phyloP scores from a whole-genome alignment of 2,329 filamentous ascomycete genomes.

The Penicillium sp. region DNA sequence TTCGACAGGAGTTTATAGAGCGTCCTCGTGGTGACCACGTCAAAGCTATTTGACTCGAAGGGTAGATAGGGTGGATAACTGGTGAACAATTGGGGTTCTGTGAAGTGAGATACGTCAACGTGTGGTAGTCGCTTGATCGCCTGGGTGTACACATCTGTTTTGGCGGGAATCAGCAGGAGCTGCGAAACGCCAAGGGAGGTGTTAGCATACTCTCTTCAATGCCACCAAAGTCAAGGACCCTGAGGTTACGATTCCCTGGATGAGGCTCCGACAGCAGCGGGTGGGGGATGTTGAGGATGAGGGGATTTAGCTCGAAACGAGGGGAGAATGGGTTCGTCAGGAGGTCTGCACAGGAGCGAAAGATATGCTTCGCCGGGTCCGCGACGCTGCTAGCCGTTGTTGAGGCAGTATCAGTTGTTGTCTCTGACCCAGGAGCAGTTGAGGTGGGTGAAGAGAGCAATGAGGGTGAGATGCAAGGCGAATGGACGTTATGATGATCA shows the following conservation, averaged over 20 bases:
- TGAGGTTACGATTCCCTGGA: not conserved
- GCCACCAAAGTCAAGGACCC: constrained; percentile 10
- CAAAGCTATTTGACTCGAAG: constrained; percentile 5
- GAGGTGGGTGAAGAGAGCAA: not conserved
- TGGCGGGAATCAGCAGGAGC: not conserved
- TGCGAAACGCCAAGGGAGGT: not conserved
- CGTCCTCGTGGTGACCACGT: constrained; percentile 5
- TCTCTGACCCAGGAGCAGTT: too few species aligned
- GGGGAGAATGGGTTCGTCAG: constrained; percentile 8
- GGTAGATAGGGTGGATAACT: not conserved
- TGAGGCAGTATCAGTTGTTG: not conserved
- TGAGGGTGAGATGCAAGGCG: not conserved
- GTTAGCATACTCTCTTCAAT: constrained; percentile 2
- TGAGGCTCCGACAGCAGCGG: constrained; percentile 7
- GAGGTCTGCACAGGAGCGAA: not conserved
- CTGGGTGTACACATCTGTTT: constrained; percentile 4
- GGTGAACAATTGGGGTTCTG: not conserved
- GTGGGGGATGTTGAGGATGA: constrained; percentile 9
- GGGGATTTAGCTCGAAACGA: constrained; percentile 5
- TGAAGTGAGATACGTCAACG: constrained; percentile 5
- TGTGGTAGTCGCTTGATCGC: not conserved
- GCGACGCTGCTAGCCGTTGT: not conserved
- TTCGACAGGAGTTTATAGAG: constrained; percentile 5
- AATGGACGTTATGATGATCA: not conserved
- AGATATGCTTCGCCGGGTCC: constrained; percentile 6